Percentiles rank a stretch among this genome's conserved stretches.
These are phyloP conservation scores for Umbelopsis vinacea DNA, from an alignment of 192 early-diverging fungal genomes.

Conservation along the genomic window DNA sequence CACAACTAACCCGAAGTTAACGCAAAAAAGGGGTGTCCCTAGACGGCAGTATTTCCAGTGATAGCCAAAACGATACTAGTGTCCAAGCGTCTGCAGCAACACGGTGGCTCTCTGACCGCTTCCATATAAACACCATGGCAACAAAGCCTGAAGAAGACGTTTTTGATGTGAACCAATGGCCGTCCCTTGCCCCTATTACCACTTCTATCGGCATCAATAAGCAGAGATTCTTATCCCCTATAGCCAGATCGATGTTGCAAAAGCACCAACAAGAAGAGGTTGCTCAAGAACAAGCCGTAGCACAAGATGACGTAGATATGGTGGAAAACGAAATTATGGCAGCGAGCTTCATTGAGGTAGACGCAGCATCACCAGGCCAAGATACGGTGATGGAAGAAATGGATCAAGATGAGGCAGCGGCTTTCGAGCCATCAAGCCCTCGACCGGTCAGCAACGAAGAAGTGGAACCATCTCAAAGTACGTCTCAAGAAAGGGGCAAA, in stretches of 20 bases:
- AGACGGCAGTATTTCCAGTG: constrained; percentile 2
- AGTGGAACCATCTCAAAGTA: background rate
- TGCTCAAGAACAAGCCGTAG: background rate
- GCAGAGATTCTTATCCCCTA: background rate
- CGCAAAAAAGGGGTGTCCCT: background rate
- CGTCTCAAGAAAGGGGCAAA: background rate
- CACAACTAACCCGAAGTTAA: background rate
- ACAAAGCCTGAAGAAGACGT: background rate
- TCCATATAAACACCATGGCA: background rate
- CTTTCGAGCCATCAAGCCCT: background rate
- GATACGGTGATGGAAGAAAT: background rate
- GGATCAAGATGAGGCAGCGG: background rate
- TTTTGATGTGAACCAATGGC: constrained; percentile 14
- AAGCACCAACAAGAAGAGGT: background rate
- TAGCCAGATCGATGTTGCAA: background rate
- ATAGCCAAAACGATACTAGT: background rate
- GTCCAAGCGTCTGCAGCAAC: background rate
- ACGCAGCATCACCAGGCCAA: background rate
- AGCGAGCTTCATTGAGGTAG: background rate
- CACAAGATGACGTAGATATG: background rate
- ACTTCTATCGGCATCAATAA: constrained; percentile 6
- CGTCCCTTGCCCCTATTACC: background rate
- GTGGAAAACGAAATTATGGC: background rate
- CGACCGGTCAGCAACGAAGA: background rate
- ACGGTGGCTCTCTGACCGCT: constrained; percentile 11